These are phyloP conservation scores for Trichoderma sp. DNA, from an alignment of 2,329 filamentous ascomycete species.

Conservation along the genomic window DNA sequence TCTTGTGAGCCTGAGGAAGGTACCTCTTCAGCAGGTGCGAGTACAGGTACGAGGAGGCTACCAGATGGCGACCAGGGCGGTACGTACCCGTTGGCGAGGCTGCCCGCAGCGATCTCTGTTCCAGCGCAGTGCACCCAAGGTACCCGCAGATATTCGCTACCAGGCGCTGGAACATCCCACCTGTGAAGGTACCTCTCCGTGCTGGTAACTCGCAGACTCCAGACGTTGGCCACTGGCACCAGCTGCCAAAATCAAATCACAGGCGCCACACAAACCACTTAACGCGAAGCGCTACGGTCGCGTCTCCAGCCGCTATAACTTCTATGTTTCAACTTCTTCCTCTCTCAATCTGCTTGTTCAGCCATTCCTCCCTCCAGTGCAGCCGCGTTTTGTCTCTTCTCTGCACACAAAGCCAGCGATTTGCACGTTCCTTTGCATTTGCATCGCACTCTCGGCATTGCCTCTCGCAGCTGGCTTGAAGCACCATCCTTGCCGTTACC, in stretches of 20 bases:
- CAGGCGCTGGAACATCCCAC: not conserved
- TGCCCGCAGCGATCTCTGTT: not conserved
- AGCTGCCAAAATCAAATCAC: not conserved
- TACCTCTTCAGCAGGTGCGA: not conserved
- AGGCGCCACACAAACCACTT: slow-evolving; percentile 18
- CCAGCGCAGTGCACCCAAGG: not conserved
- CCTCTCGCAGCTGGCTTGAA: not conserved
- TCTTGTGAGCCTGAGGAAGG: not conserved
- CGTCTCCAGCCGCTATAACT: slow-evolving; percentile 15
- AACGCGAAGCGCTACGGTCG: slow-evolving; percentile 18
- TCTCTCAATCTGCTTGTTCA: not conserved
- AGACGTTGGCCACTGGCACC: not conserved
- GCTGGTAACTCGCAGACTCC: not conserved
- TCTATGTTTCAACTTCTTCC: slow-evolving; percentile 1
- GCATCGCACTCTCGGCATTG: not conserved
- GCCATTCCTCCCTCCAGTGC: not conserved
- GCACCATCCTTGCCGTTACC: not conserved
- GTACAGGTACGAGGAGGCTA: not conserved
- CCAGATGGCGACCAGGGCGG: not conserved
- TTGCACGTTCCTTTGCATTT: slow-evolving; percentile 11
- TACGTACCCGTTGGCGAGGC: not conserved
- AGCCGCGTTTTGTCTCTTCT: not conserved
- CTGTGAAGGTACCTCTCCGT: not conserved
- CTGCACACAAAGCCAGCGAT: slow-evolving; percentile 10
- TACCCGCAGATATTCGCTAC: not conserved